Conservation (phyloP, 208 protist species). For the Crithidia sp. region DNA sequence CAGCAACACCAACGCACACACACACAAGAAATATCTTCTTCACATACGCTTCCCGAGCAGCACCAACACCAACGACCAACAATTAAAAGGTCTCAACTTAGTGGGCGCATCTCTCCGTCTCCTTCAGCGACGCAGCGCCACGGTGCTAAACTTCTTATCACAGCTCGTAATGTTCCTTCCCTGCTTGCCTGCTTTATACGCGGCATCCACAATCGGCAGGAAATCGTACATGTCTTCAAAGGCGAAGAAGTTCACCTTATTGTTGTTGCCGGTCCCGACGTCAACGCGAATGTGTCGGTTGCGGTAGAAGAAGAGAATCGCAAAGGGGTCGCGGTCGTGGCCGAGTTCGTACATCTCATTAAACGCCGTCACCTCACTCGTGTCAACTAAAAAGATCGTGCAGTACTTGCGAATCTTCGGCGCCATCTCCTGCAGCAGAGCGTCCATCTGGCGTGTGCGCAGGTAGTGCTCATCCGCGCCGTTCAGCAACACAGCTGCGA, state of each 20-base stretch:
- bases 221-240: slow-evolving; percentile 96
- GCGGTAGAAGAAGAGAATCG: slow-evolving; percentile 99
- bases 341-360: slow-evolving; percentile 99
- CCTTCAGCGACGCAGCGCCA: slow-evolving; percentile 44
- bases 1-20: background rate
- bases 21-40: background rate
- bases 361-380: slow-evolving; percentile 95
- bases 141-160: slow-evolving; percentile 97
- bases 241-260: slow-evolving; percentile 99
- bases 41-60: background rate
- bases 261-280: slow-evolving; percentile 99
- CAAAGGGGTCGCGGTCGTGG: slow-evolving; percentile 96
- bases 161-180: slow-evolving; percentile 96
- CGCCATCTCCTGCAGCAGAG: slow-evolving; percentile 58
- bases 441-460: slow-evolving; percentile 75
- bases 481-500: slow-evolving; percentile 13
- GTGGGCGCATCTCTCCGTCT: background rate
- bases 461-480: slow-evolving; percentile 57
- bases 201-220: slow-evolving; percentile 97
- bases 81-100: background rate
- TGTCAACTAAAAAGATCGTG: slow-evolving; percentile 79
- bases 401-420: slow-evolving; percentile 89
- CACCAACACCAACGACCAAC: background rate
- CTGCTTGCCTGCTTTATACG: slow-evolving; percentile 96
- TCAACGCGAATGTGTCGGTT: slow-evolving; percentile 99